Base-by-base conservation (phyloP, 1,139 yeast genomes). In the Suhomyces bribrorum region DNA sequence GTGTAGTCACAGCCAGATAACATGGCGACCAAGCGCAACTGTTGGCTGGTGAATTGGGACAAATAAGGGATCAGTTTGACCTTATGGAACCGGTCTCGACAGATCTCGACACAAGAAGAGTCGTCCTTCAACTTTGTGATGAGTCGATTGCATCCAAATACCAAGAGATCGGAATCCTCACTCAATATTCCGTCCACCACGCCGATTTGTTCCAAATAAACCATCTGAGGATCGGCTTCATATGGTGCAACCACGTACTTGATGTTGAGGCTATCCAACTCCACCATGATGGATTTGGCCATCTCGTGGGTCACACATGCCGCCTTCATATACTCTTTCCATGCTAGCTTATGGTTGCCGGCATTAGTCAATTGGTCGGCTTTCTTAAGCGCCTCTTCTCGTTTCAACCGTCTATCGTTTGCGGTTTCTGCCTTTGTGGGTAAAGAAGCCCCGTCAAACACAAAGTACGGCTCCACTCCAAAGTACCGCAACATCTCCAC, bases 161-260 rank as follows among this genome's bases (percentile, higher is more conserved):
- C 76, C 29, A 94, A 68, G 48, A 94, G 69, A 64, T 94, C 99
- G 0, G 97, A 89, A 57, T 94, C 99, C 56, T 94, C 99, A 27
- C 96, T 84, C 8, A 94, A 71, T 7, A 94, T 86, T 0, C 94
- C 98, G 47, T 88, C 85, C 7, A 89, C 94, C 1, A 78, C 41
- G 0, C 94, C 94, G 0, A 66, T 50, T 43, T 79, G 79, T 57
- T 92, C 98, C 34, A 94, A 69, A 53, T 83, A 88, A 6, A 92
- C 97, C 84, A 94, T 79, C 59, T 94, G 98, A 0, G 98, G 86
- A 59, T 94, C 99, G 0, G 98, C 98, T 63, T 94, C 99, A 57
- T 89, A 94, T 0, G 99, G 99, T 0, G 99, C 98, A 7, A 94
- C 98, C 13, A 92, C 78, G 53, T 79, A 92, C 46, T 73, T 74